Evolutionary conservation across 2,329 filamentous ascomycete species (phyloP), one percentile per base, ranked within the genome.

Genomic region (Fusarium subglutinans): DNA sequence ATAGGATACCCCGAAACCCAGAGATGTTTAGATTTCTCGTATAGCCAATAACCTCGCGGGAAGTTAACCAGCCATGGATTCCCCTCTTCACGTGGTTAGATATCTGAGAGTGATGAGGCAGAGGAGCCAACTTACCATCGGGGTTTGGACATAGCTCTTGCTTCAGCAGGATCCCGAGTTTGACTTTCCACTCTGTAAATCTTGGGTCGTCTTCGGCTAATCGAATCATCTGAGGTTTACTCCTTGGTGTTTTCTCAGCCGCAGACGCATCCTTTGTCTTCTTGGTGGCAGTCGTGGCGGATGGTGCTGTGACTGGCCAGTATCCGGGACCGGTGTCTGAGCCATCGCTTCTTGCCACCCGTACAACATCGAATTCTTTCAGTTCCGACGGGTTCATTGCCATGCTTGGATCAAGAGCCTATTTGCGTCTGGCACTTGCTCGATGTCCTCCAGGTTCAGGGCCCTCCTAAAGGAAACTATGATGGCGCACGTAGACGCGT

Each of bases 1-100:
- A 84, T 80, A 10, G 86, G 86, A 65, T 87, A 86, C 14, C 86
- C 86, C 10, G 86, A 87, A 8, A 87, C 82, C 81, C 85, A 86
- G 26, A 87, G 84, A 66, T 87, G 84, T 65, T 86, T 86, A 8
- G 84, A 86, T 55, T 84, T 84, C 74, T 86, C 82, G 63, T 86
- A 86, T 6, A 86, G 78, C 84, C 84, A 86, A 75, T 86, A 86
- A 5, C 84, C 84, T 30, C 80, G 76, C 20, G 84, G 84, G 30
- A 86, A 85, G n/a, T 83, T 79, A 15, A 86, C 80, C 60, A 83
- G 83, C 84, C 84, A 86, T 2, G 84, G 69, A 50, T 84, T 82
- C 28, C 84, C 84, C 63, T 86, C 84, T 86, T 17, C 12, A 20
- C 12, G n/a, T 48, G 22, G 63, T 72, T 63, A 81, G 65, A 69